These are phyloP conservation scores for Exserohilum rostratum DNA, from an alignment of 2,329 filamentous ascomycete species.

Conservation along the genomic window DNA sequence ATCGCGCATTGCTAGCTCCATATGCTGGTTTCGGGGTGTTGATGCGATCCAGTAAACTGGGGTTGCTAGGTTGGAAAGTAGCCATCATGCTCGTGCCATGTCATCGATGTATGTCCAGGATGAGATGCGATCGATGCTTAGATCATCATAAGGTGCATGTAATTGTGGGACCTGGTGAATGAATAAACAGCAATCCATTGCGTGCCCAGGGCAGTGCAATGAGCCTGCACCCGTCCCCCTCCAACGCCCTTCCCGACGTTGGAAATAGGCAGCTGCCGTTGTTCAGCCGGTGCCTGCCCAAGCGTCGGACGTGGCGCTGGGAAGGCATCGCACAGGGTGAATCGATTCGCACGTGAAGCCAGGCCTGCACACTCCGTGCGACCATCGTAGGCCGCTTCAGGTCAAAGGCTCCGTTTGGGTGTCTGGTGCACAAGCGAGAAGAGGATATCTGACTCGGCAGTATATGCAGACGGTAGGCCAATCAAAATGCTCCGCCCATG, in stretches of 20 bases:
- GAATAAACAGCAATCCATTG: not conserved
- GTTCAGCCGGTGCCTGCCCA: not conserved
- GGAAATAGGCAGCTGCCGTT: not conserved
- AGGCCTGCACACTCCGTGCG: not conserved
- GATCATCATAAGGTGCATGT: constrained; percentile 16
- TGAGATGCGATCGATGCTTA: constrained; percentile 20
- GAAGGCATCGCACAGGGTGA: not conserved
- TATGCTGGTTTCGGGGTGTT: constrained; percentile 12
- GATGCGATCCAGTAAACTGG: constrained; percentile 17
- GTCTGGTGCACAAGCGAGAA: constrained; percentile 1
- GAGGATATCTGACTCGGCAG: constrained; percentile 7
- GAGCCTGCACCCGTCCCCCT: not conserved
- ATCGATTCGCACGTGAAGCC: not conserved
- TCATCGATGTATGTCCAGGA: constrained; percentile 13
- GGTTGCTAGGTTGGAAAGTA: constrained; percentile 1
- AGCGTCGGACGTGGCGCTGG: not conserved
- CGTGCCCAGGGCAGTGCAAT: not conserved
- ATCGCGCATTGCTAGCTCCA: constrained; percentile 14
- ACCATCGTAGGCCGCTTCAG: constrained; percentile 1
- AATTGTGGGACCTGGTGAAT: not conserved
- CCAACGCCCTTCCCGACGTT: not conserved
- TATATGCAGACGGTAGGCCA: constrained; percentile 3
- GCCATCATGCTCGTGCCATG: constrained; percentile 13
- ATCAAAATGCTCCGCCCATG: constrained; percentile 12
- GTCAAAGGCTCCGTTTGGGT: not conserved